Base-by-base conservation (phyloP, 169 alveolate species). In the Cyclospora cayetanensis region DNA sequence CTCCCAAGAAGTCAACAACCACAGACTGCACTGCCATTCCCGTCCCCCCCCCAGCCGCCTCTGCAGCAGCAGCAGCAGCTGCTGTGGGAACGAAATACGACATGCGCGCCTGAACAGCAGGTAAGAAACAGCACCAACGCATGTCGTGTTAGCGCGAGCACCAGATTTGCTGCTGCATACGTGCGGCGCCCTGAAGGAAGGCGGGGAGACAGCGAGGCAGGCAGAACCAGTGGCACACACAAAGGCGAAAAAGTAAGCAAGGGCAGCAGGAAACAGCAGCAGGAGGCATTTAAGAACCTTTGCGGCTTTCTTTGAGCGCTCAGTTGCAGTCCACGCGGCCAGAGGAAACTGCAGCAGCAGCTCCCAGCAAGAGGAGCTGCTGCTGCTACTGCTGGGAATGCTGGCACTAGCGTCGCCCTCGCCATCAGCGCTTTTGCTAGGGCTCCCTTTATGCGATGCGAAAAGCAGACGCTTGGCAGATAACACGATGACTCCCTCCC, bases 261-360 rank as follows among this genome's bases (percentile, higher is more conserved):
- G 31, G 39, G 85, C 37, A 74, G 35, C 60, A 50, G n/a, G 60
- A 50, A 50, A 50, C 60, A 9, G 60, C n/a, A 68, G 82, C 46
- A 34, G n/a, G 31, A 41, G 27, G 63, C 35, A 35, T 31, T 22
- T 29, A 22, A 20, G 53, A 9, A 65, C 91, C 68, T 84, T 84
- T 41, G 91, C 91, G 11, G 79, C 52, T 63, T 84, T 84, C 83
- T 84, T 84, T 3, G 91, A 84, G 20, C 91, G 41, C 50, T 84
- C 91, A 2, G 91, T 84, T 20, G 91, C 60, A 4, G 91, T 84
- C 91, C 91, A 84, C 29, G 83, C 9, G 41, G 18, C 91, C 42
- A 84, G 52, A 65, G 63, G 91, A 29, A 66, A 66, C 79, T 43
- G 83, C 41, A 84, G 83, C 66, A 3, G 43, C 35, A 84, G 60